Base-by-base conservation (phyloP, 306 rosid species). In the Quercus aquifolioides region DNA sequence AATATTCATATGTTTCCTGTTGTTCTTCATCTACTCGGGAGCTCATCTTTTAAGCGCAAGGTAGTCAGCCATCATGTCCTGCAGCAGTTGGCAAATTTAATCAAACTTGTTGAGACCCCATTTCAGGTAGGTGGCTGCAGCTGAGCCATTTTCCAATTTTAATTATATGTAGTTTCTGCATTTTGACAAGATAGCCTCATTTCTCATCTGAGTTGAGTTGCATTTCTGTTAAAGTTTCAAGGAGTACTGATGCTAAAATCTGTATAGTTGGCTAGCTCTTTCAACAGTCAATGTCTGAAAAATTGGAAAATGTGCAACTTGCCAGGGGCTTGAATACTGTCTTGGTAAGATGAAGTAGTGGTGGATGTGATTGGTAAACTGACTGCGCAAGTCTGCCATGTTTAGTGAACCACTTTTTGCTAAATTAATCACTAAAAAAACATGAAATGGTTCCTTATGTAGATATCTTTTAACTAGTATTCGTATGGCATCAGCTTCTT, bases 11-110 rank as follows among this genome's bases (percentile, higher is more conserved):
- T 89, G 83, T 91, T 93, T 85, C 99, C 99, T 14, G 98, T 95
- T 74, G 94, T 93, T 64, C 94, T 93, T 79, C 99, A 93, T 89
- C 95, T 95, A 85, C 97, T 95, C 51, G 93, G 91, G 75, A 95
- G 93, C 88, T 88, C 89, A 38, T 85, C 91, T 76, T 95, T 93
- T 80, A 93, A 91, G 91, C 93, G 82, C 84, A 91, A 90, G 89
- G 90, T 95, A 83, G 96, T 80, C 62, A 83, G 88, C 74, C 80
- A 71, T 57, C 97, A 94, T 75, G 93, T 95, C 33, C 82, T 95
- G 72, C 91, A 83, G 86, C 97, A 95, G 84, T 82, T 95, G 87
- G 94, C 94, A 38, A 94, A 89, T 85, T 89, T 93, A 80, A 78
- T 87, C 54, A 95, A 87, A 85, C 88, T 88, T 15, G 83, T 83